phyloP scores from a whole-genome alignment of 139 green algal genomes.

The Chlorella sp. region DNA sequence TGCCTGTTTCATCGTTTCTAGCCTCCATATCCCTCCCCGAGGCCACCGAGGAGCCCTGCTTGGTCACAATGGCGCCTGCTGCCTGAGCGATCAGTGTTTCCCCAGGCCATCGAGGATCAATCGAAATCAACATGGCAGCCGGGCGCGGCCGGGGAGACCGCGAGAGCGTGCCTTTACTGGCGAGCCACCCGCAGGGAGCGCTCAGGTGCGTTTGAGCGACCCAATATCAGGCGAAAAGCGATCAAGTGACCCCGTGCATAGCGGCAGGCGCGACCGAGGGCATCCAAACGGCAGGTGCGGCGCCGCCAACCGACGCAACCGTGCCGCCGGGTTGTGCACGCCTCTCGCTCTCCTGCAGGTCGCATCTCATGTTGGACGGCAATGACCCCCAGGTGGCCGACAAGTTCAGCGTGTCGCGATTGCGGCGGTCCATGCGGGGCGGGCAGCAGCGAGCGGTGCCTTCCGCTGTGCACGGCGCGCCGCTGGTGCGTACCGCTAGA shows the following conservation, averaged over 20 bases:
- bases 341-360: neutral
- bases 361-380: constrained; percentile 12
- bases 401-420: constrained; percentile 26
- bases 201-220: neutral
- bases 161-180: constrained; percentile 17
- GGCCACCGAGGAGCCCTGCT: neutral
- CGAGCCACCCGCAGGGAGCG: constrained; percentile 10
- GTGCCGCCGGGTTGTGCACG: neutral
- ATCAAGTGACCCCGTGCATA: neutral
- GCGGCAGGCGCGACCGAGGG: neutral
- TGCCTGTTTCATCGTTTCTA: too few species aligned
- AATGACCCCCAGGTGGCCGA: constrained; percentile 1
- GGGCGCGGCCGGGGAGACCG: neutral
- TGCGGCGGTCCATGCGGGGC: constrained; percentile 20
- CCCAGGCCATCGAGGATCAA: neutral
- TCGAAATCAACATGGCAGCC: neutral
- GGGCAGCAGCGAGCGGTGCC: neutral
- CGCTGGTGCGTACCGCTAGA: neutral
- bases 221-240: neutral
- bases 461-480: constrained; percentile 9
- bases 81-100: neutral
- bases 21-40: too few species aligned
- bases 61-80: neutral
- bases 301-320: neutral
- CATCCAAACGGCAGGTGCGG: neutral